Conservation (phyloP, 192 early-diverging fungal species). For the Backusella westeae region DNA sequence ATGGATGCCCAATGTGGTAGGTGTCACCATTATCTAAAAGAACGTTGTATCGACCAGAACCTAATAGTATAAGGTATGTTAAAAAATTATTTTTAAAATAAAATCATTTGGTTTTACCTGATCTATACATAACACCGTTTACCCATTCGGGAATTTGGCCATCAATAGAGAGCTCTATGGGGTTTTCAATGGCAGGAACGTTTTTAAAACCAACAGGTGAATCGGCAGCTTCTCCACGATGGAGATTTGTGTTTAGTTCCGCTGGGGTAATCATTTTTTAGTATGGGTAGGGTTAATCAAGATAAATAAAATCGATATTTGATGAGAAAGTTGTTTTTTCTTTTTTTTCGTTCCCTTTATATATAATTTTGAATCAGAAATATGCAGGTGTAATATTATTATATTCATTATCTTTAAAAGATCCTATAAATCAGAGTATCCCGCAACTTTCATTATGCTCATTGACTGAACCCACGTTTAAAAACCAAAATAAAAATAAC, state of each 20-base stretch:
- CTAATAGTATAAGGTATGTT: not conserved
- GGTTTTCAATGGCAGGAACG: slow-evolving; percentile 15
- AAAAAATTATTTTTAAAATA: not conserved
- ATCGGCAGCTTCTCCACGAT: not conserved
- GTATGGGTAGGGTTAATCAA: not conserved
- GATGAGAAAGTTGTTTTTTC: not conserved
- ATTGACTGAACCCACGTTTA: not conserved
- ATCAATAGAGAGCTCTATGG: slow-evolving; percentile 5
- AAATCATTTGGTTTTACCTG: slow-evolving; percentile 16
- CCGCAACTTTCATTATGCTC: not conserved
- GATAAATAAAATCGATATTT: not conserved
- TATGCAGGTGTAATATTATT: not conserved
- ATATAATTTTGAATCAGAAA: not conserved
- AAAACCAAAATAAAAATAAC: not conserved
- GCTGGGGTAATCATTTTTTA: slow-evolving; percentile 22
- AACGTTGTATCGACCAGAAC: slow-evolving; percentile 34
- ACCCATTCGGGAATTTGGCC: slow-evolving; percentile 34
- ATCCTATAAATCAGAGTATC: not conserved
- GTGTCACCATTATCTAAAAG: slow-evolving; percentile 34
- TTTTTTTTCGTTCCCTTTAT: not conserved
- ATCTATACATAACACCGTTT: slow-evolving; percentile 31
- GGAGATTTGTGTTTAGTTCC: slow-evolving; percentile 8
- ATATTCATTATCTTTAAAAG: not conserved
- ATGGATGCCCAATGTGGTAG: slow-evolving; percentile 34
- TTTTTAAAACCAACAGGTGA: slow-evolving; percentile 37